Evolutionary conservation across 306 rosid genomes (phyloP).

Genomic region (Cucumis cinereus): DNA sequence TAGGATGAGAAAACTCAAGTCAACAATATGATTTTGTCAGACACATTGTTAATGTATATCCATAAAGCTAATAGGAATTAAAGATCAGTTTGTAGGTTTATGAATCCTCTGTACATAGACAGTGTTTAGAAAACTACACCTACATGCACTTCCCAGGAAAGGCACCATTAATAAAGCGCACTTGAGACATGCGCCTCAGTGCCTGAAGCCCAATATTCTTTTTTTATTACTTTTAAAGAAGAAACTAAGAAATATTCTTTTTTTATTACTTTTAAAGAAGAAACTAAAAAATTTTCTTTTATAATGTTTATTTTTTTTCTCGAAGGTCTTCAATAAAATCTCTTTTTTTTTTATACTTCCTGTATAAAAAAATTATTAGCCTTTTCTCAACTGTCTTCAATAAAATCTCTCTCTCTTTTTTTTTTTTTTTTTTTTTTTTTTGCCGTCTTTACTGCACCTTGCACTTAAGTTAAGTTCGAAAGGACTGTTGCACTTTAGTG

Average conservation of each 20-base stretch:
- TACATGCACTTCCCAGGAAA: neutral
- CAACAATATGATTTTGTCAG: neutral
- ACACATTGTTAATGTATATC: neutral
- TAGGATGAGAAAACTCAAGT: neutral
- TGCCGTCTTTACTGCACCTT: neutral
- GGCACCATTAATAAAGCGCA: neutral
- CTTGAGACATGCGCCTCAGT: neutral
- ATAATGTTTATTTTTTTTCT: neutral
- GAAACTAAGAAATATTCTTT: neutral
- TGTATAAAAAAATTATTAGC: neutral
- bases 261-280: neutral
- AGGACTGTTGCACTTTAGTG: neutral
- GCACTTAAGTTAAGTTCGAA: neutral
- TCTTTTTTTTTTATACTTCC: neutral
- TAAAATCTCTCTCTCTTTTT: too few relatives aligned
- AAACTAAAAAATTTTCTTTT: neutral
- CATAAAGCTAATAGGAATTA: neutral
- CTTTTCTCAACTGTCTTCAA: neutral
- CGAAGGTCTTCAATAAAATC: neutral
- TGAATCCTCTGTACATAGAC: neutral
- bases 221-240: neutral
- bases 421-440: too few relatives aligned
- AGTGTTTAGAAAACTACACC: neutral
- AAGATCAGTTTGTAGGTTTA: neutral
- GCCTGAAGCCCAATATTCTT: neutral